These are phyloP conservation scores for Trifolium repens DNA, from an alignment of 306 rosid genomes.

Conservation along the genomic window DNA sequence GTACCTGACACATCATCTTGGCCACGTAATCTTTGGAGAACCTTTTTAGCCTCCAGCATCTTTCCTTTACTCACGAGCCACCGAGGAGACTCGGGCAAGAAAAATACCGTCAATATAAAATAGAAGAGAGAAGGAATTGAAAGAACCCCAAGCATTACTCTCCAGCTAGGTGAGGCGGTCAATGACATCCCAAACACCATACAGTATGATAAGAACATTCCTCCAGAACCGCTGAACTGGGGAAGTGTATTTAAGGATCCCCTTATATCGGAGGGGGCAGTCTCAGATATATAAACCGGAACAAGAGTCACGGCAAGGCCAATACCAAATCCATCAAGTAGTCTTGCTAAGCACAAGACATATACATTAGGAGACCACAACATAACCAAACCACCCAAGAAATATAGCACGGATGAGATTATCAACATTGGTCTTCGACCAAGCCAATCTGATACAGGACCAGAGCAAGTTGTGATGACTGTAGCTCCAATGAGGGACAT, in stretches of 20 bases:
- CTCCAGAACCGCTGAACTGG: constrained; percentile 80
- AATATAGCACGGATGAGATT: constrained; percentile 66
- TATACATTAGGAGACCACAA: constrained; percentile 81
- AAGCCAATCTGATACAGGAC: constrained; percentile 64
- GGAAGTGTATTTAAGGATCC: constrained; percentile 83
- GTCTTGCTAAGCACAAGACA: constrained; percentile 66
- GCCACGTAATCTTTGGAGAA: constrained; percentile 76
- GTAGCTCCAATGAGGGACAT: constrained; percentile 87
- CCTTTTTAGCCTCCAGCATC: constrained; percentile 80
- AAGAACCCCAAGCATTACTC: constrained; percentile 76
- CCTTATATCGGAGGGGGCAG: constrained; percentile 88
- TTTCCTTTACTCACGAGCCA: constrained; percentile 89
- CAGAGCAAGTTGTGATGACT: constrained; percentile 69
- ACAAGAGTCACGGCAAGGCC: constrained; percentile 85
- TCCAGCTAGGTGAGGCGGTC: constrained; percentile 68
- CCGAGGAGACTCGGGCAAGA: constrained; percentile 91
- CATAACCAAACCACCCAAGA: constrained; percentile 74
- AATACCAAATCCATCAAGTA: constrained; percentile 82
- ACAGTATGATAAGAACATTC: constrained; percentile 79
- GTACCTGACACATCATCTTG: constrained; percentile 86
- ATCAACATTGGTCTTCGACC: constrained; percentile 83
- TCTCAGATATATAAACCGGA: constrained; percentile 80
- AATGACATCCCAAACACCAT: constrained; percentile 78
- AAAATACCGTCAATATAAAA: constrained; percentile 62
- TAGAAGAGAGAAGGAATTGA: constrained; percentile 70